phyloP scores from a whole-genome alignment of 2,329 filamentous ascomycete species.

The Hymenoscyphus fructigenus region DNA sequence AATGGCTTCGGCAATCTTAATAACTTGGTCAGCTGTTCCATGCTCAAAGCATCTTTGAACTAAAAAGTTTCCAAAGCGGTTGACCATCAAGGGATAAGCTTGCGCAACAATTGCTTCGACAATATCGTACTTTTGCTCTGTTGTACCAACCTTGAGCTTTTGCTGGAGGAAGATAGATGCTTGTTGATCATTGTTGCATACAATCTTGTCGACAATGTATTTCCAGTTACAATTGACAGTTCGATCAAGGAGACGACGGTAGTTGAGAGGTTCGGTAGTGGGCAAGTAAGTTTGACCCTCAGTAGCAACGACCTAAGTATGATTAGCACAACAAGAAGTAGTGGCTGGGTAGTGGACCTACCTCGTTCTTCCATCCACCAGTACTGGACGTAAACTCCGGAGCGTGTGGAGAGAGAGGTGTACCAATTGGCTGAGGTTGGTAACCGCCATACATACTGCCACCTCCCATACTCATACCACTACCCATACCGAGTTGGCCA shows the following conservation, averaged over 20 bases:
- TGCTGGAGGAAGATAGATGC: slow-evolving; percentile 98
- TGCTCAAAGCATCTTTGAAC: slow-evolving; percentile 99
- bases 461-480: slow-evolving; percentile 24
- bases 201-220: slow-evolving; percentile 99
- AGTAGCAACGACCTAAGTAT: slow-evolving; percentile 45
- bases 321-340: slow-evolving; percentile 31
- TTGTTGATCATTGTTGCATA: slow-evolving; percentile 98
- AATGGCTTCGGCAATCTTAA: slow-evolving; percentile 92
- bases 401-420: slow-evolving; percentile 69
- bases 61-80: slow-evolving; percentile 97
- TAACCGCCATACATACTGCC: slow-evolving; percentile 38
- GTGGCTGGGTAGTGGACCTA: slow-evolving; percentile 21
- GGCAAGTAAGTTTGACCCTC: slow-evolving; percentile 77
- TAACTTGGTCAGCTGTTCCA: slow-evolving; percentile 88
- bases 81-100: slow-evolving; percentile 95
- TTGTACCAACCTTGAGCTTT: slow-evolving; percentile 94
- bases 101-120: slow-evolving; percentile 94
- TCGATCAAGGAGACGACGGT: slow-evolving; percentile 89
- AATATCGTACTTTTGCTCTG: slow-evolving; percentile 95
- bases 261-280: slow-evolving; percentile 90
- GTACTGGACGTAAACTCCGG: slow-evolving; percentile 66
- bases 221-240: slow-evolving; percentile 99
- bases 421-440: slow-evolving; percentile 58
- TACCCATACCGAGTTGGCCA: slow-evolving; percentile 21
- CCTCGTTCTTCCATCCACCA: slow-evolving; percentile 37